phyloP scores from a whole-genome alignment of 768 basidiomycete species.

The Termitomyces eurrhizus region DNA sequence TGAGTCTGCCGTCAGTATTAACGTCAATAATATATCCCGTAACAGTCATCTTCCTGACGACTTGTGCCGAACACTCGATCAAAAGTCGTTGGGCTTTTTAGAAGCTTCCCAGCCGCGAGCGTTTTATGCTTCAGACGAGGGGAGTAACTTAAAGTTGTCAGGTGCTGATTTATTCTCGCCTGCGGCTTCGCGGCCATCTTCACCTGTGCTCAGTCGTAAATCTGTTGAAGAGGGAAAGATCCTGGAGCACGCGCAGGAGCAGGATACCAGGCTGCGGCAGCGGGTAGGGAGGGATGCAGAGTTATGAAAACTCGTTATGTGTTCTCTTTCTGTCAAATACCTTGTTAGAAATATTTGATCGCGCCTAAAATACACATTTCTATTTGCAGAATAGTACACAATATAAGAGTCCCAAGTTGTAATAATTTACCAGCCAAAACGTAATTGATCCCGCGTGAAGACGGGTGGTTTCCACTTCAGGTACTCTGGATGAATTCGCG shows the following conservation, averaged over 20 bases:
- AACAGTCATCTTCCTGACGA: slow-evolving; percentile 6
- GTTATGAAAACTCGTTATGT: not conserved
- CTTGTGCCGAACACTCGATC: not conserved
- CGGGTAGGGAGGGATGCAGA: slow-evolving; percentile 9
- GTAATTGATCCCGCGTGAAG: slow-evolving; percentile 85
- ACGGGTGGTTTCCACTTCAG: slow-evolving; percentile 95
- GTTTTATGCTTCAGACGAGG: slow-evolving; percentile 48
- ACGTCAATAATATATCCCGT: slow-evolving; percentile 4
- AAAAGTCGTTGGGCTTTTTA: slow-evolving; percentile 6
- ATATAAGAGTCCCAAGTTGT: slow-evolving; percentile 10
- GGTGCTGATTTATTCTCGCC: slow-evolving; percentile 77
- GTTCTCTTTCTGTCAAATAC: not conserved
- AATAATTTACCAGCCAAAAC: slow-evolving; percentile 56
- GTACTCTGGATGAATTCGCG: slow-evolving; percentile 73
- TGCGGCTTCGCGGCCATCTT: slow-evolving; percentile 59
- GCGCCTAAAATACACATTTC: slow-evolving; percentile 10
- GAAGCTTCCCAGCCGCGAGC: slow-evolving; percentile 33
- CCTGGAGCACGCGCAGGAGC: slow-evolving; percentile 13
- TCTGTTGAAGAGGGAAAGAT: slow-evolving; percentile 21
- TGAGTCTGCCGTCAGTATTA: slow-evolving; percentile 7
- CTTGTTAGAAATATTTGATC: slow-evolving; percentile 3
- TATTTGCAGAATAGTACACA: slow-evolving; percentile 13
- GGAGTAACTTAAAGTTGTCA: slow-evolving; percentile 50
- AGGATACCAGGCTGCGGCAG: slow-evolving; percentile 16
- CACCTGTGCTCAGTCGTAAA: slow-evolving; percentile 51